Conservation (phyloP, 352 stramenopile genomes). For the Saprolegnia parasitica region DNA sequence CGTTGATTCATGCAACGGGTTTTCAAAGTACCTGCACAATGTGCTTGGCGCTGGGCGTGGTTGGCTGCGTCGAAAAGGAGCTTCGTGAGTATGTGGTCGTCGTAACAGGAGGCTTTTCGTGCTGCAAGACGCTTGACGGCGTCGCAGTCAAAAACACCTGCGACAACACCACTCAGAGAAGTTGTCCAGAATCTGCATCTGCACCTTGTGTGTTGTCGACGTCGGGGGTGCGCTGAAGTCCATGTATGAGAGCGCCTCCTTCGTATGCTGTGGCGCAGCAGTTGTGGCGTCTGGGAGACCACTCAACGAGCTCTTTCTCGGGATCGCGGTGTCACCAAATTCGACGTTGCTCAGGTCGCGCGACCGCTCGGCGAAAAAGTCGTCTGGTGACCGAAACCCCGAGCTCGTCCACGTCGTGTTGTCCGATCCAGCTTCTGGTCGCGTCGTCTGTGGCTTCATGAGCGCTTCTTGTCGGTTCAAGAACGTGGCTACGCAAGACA, state of each 20-base stretch:
- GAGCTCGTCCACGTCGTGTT: conserved; percentile 11
- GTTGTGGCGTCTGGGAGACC: neutral
- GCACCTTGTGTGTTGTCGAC: no score
- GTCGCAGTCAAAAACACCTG: no score
- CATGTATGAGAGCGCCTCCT: neutral
- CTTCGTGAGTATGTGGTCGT: no score
- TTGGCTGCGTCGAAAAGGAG: no score
- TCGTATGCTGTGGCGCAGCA: neutral
- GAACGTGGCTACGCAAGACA: neutral
- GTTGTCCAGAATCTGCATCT: no score
- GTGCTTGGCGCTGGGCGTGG: no score
- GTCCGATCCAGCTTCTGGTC: neutral
- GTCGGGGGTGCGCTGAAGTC: neutral
- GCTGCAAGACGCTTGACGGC: no score
- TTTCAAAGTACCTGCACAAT: no score
- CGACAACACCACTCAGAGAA: no score
- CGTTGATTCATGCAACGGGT: no score
- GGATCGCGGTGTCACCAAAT: conserved; percentile 5
- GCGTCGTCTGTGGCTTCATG: neutral
- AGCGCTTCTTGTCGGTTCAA: neutral
- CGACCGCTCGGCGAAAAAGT: conserved; percentile 25
- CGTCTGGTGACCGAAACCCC: neutral
- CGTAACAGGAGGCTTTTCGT: no score
- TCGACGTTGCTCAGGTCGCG: conserved; percentile 18
- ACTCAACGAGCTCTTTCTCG: neutral